These are phyloP conservation scores for Helminthosporium solani DNA, from an alignment of 2,329 filamentous ascomycete genomes.

Conservation along the genomic window DNA sequence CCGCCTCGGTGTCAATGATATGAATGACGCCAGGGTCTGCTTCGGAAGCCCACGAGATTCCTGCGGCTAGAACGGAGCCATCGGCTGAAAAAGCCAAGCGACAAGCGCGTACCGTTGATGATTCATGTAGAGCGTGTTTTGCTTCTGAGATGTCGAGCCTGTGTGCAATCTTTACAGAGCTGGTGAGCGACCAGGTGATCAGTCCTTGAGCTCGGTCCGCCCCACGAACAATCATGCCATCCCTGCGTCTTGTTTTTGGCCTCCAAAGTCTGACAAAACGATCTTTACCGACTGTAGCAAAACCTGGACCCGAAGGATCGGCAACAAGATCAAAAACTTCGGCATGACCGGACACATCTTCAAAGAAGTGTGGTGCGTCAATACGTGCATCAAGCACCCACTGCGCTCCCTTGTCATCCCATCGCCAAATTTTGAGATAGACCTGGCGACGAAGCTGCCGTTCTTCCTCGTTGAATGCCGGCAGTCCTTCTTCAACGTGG, in stretches of 20 bases:
- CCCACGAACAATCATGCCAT: constrained; percentile 65
- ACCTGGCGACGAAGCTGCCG: constrained; percentile 63
- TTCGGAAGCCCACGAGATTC: constrained; percentile 34
- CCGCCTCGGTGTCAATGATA: constrained; percentile 72
- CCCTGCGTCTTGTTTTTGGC: constrained; percentile 67
- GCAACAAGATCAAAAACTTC: constrained; percentile 71
- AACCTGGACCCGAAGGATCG: constrained; percentile 68
- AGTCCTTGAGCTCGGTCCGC: constrained; percentile 54
- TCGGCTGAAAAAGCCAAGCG: constrained; percentile 68
- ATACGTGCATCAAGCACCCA: constrained; percentile 82
- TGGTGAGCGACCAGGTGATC: constrained; percentile 73
- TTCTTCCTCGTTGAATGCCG: constrained; percentile 46
- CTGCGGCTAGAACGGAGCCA: constrained; percentile 39
- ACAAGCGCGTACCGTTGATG: constrained; percentile 53
- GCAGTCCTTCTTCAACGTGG: constrained; percentile 50
- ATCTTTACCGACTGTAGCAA: constrained; percentile 84
- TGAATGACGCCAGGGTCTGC: constrained; percentile 64
- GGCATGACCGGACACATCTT: constrained; percentile 51
- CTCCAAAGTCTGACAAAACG: constrained; percentile 77
- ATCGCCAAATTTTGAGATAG: constrained; percentile 88
- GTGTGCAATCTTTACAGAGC: constrained; percentile 50
- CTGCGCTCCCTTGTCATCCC: constrained; percentile 52
- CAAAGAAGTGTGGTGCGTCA: constrained; percentile 71
- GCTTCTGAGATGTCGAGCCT: constrained; percentile 31
- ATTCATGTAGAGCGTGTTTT: constrained; percentile 16